These are phyloP conservation scores for Raddia guianensis DNA, from an alignment of 176 grass and related monocot species.

Conservation along the genomic window DNA sequence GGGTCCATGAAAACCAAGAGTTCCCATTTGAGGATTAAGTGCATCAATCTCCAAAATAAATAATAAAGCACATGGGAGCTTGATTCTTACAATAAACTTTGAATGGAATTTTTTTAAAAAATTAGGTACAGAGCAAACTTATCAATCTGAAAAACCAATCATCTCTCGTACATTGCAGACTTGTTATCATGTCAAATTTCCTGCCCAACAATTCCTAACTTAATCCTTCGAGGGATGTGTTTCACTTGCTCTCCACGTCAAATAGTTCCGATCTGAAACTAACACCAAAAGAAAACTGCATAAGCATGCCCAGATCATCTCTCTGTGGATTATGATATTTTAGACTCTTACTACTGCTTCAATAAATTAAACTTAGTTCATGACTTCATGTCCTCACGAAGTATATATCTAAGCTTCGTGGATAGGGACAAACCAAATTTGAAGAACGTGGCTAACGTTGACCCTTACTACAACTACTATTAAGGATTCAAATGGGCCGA, in stretches of 20 bases:
- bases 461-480: not conserved
- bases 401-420: not conserved
- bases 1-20: no score
- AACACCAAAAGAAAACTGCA: conserved; percentile 14
- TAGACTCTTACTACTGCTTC: not conserved
- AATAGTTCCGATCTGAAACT: conserved; percentile 61
- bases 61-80: no score
- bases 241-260: conserved; percentile 63
- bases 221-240: not conserved
- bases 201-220: not conserved
- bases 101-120: not conserved
- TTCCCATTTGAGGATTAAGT: no score
- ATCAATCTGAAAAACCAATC: conserved; percentile 20
- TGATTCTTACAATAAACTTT: no score
- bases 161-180: conserved; percentile 10
- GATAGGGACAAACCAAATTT: conserved; percentile 1
- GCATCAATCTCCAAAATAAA: no score
- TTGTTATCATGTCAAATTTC: conserved; percentile 16
- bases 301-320: conserved; percentile 15
- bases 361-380: not conserved
- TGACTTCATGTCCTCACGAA: not conserved
- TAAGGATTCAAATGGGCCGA: no score
- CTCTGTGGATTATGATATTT: not conserved
- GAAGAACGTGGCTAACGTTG: not conserved
- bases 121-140: conserved; percentile 19